These are phyloP conservation scores for Vachellia pachyceras DNA, from an alignment of 306 rosid species.

Conservation along the genomic window DNA sequence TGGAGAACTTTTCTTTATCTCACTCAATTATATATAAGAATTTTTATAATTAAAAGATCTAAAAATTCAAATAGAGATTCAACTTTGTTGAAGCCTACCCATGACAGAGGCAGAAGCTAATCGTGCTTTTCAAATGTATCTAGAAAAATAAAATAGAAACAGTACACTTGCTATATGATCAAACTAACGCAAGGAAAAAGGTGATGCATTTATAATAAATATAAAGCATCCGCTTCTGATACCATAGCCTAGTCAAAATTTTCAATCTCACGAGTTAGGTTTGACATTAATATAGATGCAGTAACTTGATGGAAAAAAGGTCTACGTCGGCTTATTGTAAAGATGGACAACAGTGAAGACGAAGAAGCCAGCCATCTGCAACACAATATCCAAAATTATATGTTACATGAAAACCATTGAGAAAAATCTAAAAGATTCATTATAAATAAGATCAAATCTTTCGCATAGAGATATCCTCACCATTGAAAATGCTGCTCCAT, in stretches of 20 bases:
- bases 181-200: background rate
- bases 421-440: no score
- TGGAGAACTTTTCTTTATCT: no score
- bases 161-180: constrained; percentile 1
- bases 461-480: constrained; percentile 47
- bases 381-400: constrained; percentile 38
- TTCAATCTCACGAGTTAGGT: constrained; percentile 43
- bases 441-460: no score
- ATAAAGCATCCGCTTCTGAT: constrained; percentile 30
- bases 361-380: constrained; percentile 97
- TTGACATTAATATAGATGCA: constrained; percentile 31
- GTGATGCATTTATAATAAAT: constrained; percentile 31
- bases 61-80: no score
- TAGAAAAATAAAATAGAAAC: background rate
- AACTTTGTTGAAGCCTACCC: background rate
- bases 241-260: constrained; percentile 58
- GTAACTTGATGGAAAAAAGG: constrained; percentile 17
- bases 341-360: constrained; percentile 79
- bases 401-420: constrained; percentile 1
- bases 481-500: constrained; percentile 92
- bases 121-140: background rate
- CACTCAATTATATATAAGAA: no score
- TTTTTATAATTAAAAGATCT: no score
- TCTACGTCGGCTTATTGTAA: constrained; percentile 72
- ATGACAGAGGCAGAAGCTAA: background rate